Base-by-base conservation (phyloP, 2,329 filamentous ascomycete genomes). In the Claviceps sp. region DNA sequence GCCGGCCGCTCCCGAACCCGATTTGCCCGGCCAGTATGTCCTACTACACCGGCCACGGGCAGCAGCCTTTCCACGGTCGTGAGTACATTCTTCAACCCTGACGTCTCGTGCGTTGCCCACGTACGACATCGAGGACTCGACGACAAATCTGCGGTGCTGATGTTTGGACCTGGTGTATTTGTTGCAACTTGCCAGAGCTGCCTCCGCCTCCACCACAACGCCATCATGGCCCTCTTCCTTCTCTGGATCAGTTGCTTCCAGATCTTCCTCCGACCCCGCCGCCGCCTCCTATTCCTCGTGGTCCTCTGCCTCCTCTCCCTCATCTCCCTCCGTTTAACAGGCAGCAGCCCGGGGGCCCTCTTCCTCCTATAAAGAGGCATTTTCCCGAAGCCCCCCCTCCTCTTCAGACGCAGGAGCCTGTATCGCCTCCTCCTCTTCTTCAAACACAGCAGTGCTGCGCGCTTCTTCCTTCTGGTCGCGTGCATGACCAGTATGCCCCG, bases 401-500 rank as follows among this genome's bases (percentile, higher is more conserved):
- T 14, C 44, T 30, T 46, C 44, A 44, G 2, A 26, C 26, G 26
- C 26, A 30, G 26, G 26, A 30, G 8, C 26, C 26, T 11, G 26
- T 8, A 30, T 30, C 26, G 26, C 8, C 26, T 30, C 2, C 58
- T 7, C 41, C 41, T 11, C 20, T 20, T 43, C 40, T 18, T 42
- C 40, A 42, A n/a, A 54, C 49, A 34, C 58, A 56, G 38, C 58
- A 38, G 37, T 54, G 40, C 56, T 52, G 22, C 48, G n/a, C 22
- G 26, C 26, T 30, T 30, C 26, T 30, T 30, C 26, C 8, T 30
- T 30, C 26, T 30, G 48, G 48, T 50, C 59, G 58, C 20, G 54
- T 60, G 4, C 61, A 65, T 14, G 63, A 63, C 42, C 67, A 67
- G 41, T 67, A 69, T 40, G 66, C 67, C 40, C 63, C 59, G 22